phyloP scores from a whole-genome alignment of 306 rosid species.

The Erythrophleum fordii region DNA sequence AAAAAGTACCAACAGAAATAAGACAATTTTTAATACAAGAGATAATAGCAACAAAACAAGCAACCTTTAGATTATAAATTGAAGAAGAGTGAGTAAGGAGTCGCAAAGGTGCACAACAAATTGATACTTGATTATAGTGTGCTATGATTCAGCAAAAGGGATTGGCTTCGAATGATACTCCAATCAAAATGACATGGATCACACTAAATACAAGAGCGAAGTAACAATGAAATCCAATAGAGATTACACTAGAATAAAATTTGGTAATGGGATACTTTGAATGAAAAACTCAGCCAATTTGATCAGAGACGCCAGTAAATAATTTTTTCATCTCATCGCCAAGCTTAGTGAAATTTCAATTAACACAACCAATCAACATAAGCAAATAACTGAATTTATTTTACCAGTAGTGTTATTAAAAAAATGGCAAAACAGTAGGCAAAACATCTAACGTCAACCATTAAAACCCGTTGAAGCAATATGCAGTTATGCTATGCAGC shows the following conservation, averaged over 20 bases:
- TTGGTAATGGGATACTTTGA: not conserved
- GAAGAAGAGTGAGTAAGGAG: not conserved
- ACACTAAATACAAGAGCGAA: not conserved
- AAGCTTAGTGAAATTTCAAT: constrained; percentile 15
- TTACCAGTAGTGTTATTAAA: not conserved
- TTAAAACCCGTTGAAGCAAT: not conserved
- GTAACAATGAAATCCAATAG: not conserved
- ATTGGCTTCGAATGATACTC: constrained; percentile 10
- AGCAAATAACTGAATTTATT: not conserved
- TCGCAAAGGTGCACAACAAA: not conserved
- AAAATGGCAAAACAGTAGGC: not conserved
- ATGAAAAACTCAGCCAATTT: not conserved
- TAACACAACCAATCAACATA: not conserved
- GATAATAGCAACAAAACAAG: not conserved
- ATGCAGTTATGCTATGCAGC: constrained; percentile 5
- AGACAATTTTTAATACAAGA: not conserved
- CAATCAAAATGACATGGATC: not conserved
- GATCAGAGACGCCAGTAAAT: not conserved
- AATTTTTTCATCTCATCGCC: constrained; percentile 1
- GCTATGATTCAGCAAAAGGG: constrained; percentile 12
- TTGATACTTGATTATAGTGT: not conserved
- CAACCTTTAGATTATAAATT: constrained; percentile 4
- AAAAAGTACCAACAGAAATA: constrained; percentile 27
- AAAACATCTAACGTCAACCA: constrained; percentile 27
- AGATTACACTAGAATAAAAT: not conserved